Base-by-base conservation (phyloP, 192 early-diverging fungal genomes). In the Backusella mclennaniae region DNA sequence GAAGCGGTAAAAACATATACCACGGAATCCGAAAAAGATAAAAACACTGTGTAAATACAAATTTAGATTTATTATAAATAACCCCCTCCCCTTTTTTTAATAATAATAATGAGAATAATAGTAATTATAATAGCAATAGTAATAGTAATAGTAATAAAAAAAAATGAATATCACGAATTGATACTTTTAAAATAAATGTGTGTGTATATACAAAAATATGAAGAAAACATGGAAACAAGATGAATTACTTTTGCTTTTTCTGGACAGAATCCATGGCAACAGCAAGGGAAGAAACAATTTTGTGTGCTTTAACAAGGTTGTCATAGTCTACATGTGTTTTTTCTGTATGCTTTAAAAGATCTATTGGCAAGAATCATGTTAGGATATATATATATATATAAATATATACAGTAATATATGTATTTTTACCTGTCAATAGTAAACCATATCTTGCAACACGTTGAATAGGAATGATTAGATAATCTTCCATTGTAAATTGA, bases 401-500 rank as follows among this genome's bases (percentile, higher is more conserved):
- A 59, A 59, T 59, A 11, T 9, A 59, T 29, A 26, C n/a, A n/a
- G 21, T 5, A n/a, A 14, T 35, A 4, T 68, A 31, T 35, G 1
- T 68, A 31, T 52, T 1, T n/a, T 6, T 71, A 74, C 84, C 87
- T 76, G 82, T 85, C 33, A 94, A 79, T 33, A 94, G 77, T 75
- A 94, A 75, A 35, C 89, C 87, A 85, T 94, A 94, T 31, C 92
- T 87, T 1, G 93, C 88, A 26, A 93, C 87, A 39, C 93, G 87
- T 80, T 94, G 93, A 63, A 94, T 92, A 1, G 93, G 93, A 80
- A 93, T 90, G 68, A 94, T 92, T 75, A 94, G 79, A 73, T 92
- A 83, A 73, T 93, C 93, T 35, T 85, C 83, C 23, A 97, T 80
- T 39, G 84, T 86, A 42, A 94, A 84, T 19, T 82, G 85, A 11